Base-by-base conservation (phyloP, 305 asterid species). In the Nicotiana rustica region DNA sequence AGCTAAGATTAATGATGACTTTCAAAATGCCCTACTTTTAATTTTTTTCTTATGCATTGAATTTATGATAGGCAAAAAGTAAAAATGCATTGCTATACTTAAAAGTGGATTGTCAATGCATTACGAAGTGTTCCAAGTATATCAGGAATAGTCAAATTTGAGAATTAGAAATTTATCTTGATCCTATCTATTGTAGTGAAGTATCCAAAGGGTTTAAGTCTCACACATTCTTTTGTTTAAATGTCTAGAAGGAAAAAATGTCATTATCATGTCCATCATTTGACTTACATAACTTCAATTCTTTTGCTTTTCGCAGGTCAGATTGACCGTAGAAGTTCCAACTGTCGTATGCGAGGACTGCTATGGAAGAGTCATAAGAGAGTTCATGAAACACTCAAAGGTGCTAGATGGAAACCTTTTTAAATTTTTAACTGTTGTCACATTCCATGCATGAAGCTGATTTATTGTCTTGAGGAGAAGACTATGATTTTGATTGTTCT, bases 271-370 rank as follows among this genome's bases (percentile, higher is more conserved):
- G 64, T 25, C 44, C 79, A 7, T 49, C 44, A 14, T 73, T 10
- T 52, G 59, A 52, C 59, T 52, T 3, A 10, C 5, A 6, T 49
- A 7, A 73, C 79, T 3, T 73, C 64, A 25, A 15, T 49, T 25
- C 2, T 18, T 81, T 82, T 56, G 6, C 59, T 12, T 33, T 15
- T 85, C 1, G 79, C 92, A 94, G 99, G 93, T 94, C 10, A 90
- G 89, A 85, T 86, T 94, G 92, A 91, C 95, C 73, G 97, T 96
- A 7, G 97, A 96, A 85, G 98, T 96, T 83, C 99, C 99, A 21
- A 81, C 95, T 49, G 88, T 64, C 38, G 98, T 96, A 77, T 96
- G 99, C 10, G 95, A 94, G 73, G 99, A 94, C 87, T 94, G 95
- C 82, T 90, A 92, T 87, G 85, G 76, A 84, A 90, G 88, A 88